Percentiles rank a stretch among this genome's conserved stretches.
Evolutionary conservation across 495 filamentous ascomycete species (phyloP).

Genomic region (Aspergillus bertholletiae): DNA sequence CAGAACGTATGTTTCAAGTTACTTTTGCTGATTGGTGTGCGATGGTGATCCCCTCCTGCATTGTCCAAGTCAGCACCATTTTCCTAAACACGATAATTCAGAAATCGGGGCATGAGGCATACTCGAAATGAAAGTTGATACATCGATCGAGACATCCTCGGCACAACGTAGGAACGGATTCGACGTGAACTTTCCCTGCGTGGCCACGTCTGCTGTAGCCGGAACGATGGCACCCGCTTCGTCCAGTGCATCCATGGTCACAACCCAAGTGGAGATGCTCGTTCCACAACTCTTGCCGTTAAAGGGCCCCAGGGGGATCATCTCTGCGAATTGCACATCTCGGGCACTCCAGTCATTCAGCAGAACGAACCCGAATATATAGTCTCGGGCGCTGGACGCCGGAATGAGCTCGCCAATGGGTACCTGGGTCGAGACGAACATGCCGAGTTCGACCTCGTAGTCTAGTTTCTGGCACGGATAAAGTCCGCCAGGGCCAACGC

Average conservation of each 20-base stretch:
- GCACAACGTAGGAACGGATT: not conserved
- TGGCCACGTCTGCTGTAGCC: not conserved
- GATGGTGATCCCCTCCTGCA: not conserved
- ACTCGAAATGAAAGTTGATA: not conserved
- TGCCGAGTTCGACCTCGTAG: not conserved
- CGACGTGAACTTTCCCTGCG: not conserved
- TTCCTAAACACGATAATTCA: no score
- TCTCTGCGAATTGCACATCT: not conserved
- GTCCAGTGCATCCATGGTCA: not conserved
- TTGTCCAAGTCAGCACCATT: not conserved
- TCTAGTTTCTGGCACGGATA: not conserved
- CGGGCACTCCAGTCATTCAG: not conserved
- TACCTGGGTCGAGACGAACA: not conserved
- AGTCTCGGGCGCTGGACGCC: not conserved
- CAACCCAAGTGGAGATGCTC: not conserved
- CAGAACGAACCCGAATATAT: not conserved
- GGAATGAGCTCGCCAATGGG: not conserved
- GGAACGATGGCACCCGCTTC: not conserved
- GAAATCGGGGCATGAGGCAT: no score
- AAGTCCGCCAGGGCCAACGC: not conserved
- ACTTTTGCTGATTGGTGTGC: not conserved
- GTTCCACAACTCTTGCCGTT: not conserved
- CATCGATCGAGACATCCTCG: not conserved
- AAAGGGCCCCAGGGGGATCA: not conserved
- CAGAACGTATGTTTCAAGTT: not conserved